Evolutionary conservation across 2,329 filamentous ascomycete species (phyloP).

Genomic region (Emmonsiellopsis sp.): DNA sequence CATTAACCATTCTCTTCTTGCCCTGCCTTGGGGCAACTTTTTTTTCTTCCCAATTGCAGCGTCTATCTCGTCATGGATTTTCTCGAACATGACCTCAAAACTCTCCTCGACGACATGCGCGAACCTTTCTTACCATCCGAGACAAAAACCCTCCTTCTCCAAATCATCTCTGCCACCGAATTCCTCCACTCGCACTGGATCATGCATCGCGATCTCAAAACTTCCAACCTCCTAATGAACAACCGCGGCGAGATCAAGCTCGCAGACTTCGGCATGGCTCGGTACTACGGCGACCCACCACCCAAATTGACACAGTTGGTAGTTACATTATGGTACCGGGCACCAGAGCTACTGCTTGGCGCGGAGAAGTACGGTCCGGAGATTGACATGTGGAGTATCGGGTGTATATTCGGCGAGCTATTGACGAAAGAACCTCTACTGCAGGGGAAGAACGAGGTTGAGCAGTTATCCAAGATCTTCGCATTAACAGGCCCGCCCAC

Average conservation of each 20-base stretch:
- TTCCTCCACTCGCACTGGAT: constrained; percentile 89
- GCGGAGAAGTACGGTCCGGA: constrained; percentile 62
- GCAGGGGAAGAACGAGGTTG: constrained; percentile 85
- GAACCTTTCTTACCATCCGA: constrained; percentile 90
- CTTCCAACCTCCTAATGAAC: constrained; percentile 86
- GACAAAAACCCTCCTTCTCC: constrained; percentile 77
- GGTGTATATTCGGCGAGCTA: constrained; percentile 91
- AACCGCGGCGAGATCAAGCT: constrained; percentile 93
- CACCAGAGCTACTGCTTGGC: constrained; percentile 82
- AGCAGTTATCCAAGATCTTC: constrained; percentile 81
- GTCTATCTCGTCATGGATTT: constrained; percentile 96
- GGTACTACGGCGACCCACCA: constrained; percentile 72
- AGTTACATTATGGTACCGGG: constrained; percentile 93
- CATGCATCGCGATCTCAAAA: constrained; percentile 87
- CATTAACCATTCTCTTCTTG: constrained; percentile 24
- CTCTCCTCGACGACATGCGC: constrained; percentile 84
- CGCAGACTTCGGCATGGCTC: constrained; percentile 96
- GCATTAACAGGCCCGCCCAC: constrained; percentile 79
- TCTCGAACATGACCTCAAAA: constrained; percentile 92
- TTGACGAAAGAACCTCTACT: constrained; percentile 73
- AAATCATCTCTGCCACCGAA: constrained; percentile 68
- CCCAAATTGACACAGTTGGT: constrained; percentile 81
- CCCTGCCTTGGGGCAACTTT: background rate
- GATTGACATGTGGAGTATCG: constrained; percentile 92
- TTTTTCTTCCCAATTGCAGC: constrained; percentile 37